Evolutionary conservation across 1,284 basidiomycete species (phyloP), one percentile per base, ranked within the genome.

Genomic region (Ganoderma multipileum): DNA sequence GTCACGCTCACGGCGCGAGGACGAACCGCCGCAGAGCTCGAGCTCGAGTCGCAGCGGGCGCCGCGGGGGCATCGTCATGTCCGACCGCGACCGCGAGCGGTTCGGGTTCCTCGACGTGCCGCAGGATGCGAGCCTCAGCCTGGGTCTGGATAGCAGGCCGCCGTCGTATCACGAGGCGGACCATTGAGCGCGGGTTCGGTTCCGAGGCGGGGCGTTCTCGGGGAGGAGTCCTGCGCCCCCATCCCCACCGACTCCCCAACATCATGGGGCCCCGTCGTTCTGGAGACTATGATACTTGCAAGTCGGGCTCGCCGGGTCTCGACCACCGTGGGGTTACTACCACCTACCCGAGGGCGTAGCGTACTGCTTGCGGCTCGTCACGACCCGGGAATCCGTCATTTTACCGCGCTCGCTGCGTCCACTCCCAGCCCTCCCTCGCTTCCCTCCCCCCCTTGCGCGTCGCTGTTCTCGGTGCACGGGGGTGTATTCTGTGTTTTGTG

Each of bases 91-190:
- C 36, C 38, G 68, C 16, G 61, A 70, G 39, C 65, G 64, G 36
- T 63, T 69, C 39, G 71, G 71, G 42, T 64, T 68, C 54, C 36
- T 70, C 61, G 71, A 72, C 55, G 71, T 72, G 30, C 71, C 71
- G 44, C 52, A 61, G 57, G 71, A 69, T 64, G 71, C 65, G n/a
- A 63, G 42, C 36, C 47, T 50, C 23, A 26, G 47, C 23, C 47
- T 50, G 9, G 11, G 44, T n/a, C n/a, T 47, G 20, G 67, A 70
- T 33, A 64, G 64, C 41, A 66, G 63, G 30, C 69, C 69, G 52
- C 54, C 65, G 39, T 70, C 71, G 52, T 72, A 67, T 54, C 67
- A 57, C 23, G 68, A 68, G 23, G 58, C 58, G 3, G 58, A 60
- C 38, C 39, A 38, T 6, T 60, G 58, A 58, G 52, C 52, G 14